A percentile compares a stretch with the other conserved stretches of the same genome.
Conservation (phyloP, 1,284 basidiomycete genomes). For the Amylostereum areolatum region DNA sequence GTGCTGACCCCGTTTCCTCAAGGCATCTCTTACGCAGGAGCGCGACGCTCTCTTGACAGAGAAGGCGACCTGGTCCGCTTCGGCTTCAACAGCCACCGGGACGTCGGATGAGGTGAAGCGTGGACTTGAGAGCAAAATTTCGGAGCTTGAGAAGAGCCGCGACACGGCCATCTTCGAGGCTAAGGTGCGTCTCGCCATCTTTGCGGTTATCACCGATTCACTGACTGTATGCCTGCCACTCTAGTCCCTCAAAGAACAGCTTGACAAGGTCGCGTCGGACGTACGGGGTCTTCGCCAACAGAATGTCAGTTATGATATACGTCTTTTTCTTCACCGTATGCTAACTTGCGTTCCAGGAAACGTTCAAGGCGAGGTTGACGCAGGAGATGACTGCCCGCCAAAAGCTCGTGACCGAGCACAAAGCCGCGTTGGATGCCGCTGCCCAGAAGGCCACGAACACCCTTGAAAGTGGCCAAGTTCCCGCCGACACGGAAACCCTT, state of each 20-base stretch:
- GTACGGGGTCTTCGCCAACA: constrained; percentile 33
- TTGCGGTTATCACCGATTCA: not conserved
- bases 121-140: constrained; percentile 61
- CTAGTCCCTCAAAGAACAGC: constrained; percentile 41
- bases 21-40: constrained; percentile 55
- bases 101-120: constrained; percentile 27
- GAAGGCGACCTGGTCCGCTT: constrained; percentile 40
- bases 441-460: constrained; percentile 46
- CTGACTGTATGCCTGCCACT: too few relatives aligned
- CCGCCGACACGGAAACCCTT: too few relatives aligned
- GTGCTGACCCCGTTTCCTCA: constrained; percentile 5
- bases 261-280: constrained; percentile 41
- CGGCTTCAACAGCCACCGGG: constrained; percentile 21
- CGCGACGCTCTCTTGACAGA: constrained; percentile 55
- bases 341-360: constrained; percentile 9
- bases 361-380: constrained; percentile 40
- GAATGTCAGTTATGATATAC: constrained; percentile 23
- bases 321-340: not conserved
- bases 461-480: too few relatives aligned
- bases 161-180: constrained; percentile 52
- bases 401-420: constrained; percentile 31
- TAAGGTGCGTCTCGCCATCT: constrained; percentile 35
- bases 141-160: constrained; percentile 46
- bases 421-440: constrained; percentile 44
- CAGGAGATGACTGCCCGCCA: constrained; percentile 30